phyloP scores from a whole-genome alignment of 1,284 basidiomycete genomes.

The Kwoniella shivajii region DNA sequence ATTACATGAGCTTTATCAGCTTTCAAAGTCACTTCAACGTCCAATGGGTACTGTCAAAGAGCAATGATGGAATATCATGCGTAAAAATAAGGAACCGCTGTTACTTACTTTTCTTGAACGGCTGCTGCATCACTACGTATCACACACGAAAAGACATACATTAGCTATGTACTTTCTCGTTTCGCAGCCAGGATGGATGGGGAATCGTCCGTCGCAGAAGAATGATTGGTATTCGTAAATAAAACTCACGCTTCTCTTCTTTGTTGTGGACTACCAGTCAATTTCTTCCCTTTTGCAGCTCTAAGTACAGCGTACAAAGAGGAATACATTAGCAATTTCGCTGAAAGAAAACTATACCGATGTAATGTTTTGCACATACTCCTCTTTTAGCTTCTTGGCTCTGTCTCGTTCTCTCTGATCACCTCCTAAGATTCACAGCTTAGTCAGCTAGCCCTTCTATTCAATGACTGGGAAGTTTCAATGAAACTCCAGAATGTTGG shows the following conservation, averaged over 20 bases:
- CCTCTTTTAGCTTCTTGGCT: slow-evolving; percentile 17
- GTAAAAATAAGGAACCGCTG: too few species aligned
- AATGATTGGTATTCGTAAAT: too few species aligned
- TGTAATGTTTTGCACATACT: slow-evolving; percentile 9
- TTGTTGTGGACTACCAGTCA: slow-evolving; percentile 17
- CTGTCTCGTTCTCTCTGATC: slow-evolving; percentile 20
- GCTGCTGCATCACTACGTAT: slow-evolving; percentile 24
- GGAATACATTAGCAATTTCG: not conserved
- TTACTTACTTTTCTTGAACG: slow-evolving; percentile 24
- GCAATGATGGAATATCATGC: not conserved
- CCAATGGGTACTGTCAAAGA: too few species aligned
- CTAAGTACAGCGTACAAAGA: not conserved
- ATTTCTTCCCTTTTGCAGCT: slow-evolving; percentile 17
- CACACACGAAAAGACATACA: too few species aligned
- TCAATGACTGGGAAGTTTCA: too few species aligned
- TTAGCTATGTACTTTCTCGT: too few species aligned
- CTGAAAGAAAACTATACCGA: not conserved
- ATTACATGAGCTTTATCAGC: too few species aligned
- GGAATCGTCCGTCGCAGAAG: too few species aligned
- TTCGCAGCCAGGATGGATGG: too few species aligned
- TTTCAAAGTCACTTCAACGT: too few species aligned
- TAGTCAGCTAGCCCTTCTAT: too few species aligned
- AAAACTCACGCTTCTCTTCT: slow-evolving; percentile 22
- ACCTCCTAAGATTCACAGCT: slow-evolving; percentile 14
- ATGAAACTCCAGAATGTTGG: too few species aligned